Evolutionary conservation across 2,329 filamentous ascomycete species (phyloP).

Genomic region (Aspergillus floridensis): DNA sequence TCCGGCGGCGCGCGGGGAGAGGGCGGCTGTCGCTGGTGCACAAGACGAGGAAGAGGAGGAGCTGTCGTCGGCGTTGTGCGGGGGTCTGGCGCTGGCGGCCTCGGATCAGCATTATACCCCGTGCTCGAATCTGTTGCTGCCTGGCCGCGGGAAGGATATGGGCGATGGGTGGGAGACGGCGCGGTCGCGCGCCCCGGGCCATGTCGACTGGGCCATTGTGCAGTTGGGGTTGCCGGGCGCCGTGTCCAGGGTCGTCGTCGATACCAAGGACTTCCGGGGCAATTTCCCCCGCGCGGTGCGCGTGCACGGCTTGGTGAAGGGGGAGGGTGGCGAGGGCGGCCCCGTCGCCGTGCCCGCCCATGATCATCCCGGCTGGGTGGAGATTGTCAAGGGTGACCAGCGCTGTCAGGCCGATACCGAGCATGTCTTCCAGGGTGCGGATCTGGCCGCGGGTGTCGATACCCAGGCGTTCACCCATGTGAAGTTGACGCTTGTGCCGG

Average conservation of each 20-base stretch:
- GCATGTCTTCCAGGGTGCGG: conserved; percentile 40
- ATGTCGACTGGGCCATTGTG: conserved; percentile 44
- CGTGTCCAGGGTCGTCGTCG: conserved; percentile 40
- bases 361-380: conserved; percentile 38
- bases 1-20: conserved; percentile 26
- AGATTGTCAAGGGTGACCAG: conserved; percentile 37
- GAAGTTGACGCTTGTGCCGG: conserved; percentile 88
- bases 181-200: conserved; percentile 37
- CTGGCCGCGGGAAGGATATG: conserved; percentile 46
- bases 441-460: conserved; percentile 59
- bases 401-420: conserved; percentile 41
- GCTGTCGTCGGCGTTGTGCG: conserved; percentile 41
- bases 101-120: conserved; percentile 45
- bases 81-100: conserved; percentile 39
- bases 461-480: conserved; percentile 71
- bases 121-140: conserved; percentile 40
- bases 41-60: conserved; percentile 29
- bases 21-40: conserved; percentile 1
- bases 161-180: conserved; percentile 47
- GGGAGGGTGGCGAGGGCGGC: conserved; percentile 11
- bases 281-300: conserved; percentile 44
- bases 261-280: conserved; percentile 47
- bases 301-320: conserved; percentile 35
- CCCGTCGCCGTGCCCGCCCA: conserved; percentile 35
- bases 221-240: conserved; percentile 40